phyloP scores from a whole-genome alignment of 805 yeast genomes.

The Metschnikowia noctiluminum region DNA sequence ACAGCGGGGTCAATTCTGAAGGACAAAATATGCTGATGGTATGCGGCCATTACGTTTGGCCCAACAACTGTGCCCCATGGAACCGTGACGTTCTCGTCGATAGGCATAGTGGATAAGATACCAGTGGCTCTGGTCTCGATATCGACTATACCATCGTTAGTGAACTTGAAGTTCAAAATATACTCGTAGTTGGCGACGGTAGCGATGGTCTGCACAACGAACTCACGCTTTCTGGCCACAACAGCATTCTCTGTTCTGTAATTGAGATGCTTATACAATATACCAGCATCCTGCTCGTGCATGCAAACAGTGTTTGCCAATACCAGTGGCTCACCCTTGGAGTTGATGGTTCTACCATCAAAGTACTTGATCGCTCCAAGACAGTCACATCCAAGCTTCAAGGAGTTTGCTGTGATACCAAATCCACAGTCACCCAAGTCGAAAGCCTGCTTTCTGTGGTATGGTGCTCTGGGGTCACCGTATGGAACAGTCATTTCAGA shows the following conservation, averaged over 20 bases:
- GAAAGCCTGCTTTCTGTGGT: conserved; percentile 83
- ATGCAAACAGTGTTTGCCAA: conserved; percentile 72
- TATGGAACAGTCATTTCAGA: conserved; percentile 88
- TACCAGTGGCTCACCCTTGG: conserved; percentile 58
- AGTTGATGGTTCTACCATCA: conserved; percentile 55
- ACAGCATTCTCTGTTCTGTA: conserved; percentile 68
- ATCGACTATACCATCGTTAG: conserved; percentile 76
- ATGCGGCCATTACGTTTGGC: conserved; percentile 79
- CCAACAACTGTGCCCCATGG: conserved; percentile 77
- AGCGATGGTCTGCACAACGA: conserved; percentile 75
- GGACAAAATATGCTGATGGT: conserved; percentile 77
- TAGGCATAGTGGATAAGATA: conserved; percentile 80
- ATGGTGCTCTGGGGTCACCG: conserved; percentile 81
- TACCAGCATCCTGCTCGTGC: conserved; percentile 78
- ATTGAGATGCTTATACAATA: conserved; percentile 75
- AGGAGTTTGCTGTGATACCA: conserved; percentile 67
- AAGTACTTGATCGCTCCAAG: conserved; percentile 73
- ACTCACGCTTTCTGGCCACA: conserved; percentile 74
- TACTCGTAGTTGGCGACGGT: conserved; percentile 86
- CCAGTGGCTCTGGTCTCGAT: conserved; percentile 85
- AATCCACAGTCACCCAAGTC: conserved; percentile 85
- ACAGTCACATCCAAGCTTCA: conserved; percentile 78
- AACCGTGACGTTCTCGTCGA: conserved; percentile 62
- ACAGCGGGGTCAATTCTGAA: conserved; percentile 80
- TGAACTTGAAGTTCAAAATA: conserved; percentile 66